These are phyloP conservation scores for Psilocybe tampanensis DNA, from an alignment of 768 basidiomycete species.

Conservation along the genomic window DNA sequence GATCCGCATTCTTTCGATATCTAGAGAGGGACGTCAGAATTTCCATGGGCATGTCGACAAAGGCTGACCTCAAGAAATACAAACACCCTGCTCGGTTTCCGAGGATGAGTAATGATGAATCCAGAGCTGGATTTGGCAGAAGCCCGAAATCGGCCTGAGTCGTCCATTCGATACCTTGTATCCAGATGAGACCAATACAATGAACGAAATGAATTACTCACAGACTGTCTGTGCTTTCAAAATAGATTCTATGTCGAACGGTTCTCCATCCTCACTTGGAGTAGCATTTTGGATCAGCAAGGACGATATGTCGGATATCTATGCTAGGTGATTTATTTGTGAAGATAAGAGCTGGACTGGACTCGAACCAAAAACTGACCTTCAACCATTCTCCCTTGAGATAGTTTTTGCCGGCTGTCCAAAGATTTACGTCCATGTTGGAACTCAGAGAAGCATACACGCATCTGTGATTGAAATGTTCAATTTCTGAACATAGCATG, in stretches of 20 bases:
- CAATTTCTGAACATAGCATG: not conserved
- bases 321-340: not conserved
- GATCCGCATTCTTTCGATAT: slow-evolving; percentile 22
- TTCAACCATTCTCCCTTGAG: slow-evolving; percentile 75
- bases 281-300: slow-evolving; percentile 40
- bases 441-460: slow-evolving; percentile 69
- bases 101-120: slow-evolving; percentile 68
- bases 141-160: slow-evolving; percentile 57
- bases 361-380: too few species aligned
- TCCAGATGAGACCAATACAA: not conserved
- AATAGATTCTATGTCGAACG: slow-evolving; percentile 26
- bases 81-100: slow-evolving; percentile 71
- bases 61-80: slow-evolving; percentile 54
- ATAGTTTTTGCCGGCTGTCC: slow-evolving; percentile 66
- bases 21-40: slow-evolving; percentile 2
- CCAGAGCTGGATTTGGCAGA: slow-evolving; percentile 46
- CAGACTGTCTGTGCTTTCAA: slow-evolving; percentile 61
- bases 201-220: slow-evolving; percentile 31
- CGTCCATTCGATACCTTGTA: slow-evolving; percentile 72
- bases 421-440: slow-evolving; percentile 75
- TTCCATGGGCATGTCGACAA: not conserved
- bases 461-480: slow-evolving; percentile 46
- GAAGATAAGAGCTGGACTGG: not conserved
- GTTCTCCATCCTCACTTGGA: slow-evolving; percentile 20
- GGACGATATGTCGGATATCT: slow-evolving; percentile 62